phyloP scores from a whole-genome alignment of 257 asterid species.

The Solanum bulbocastanum region DNA sequence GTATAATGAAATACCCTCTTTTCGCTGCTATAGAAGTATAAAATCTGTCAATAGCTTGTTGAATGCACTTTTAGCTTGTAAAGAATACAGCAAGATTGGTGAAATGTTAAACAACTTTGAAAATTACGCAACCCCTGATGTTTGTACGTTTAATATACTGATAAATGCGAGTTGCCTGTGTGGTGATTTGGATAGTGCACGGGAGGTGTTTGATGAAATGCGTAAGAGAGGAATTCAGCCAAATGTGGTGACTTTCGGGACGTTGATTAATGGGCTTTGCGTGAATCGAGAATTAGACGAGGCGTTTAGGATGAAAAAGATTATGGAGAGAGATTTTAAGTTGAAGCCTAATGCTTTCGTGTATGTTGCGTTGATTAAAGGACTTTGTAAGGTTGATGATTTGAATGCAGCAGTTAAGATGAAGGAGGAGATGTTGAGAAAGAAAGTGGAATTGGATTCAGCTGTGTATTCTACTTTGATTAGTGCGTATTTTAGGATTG shows the following conservation, averaged over 20 bases:
- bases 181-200: constrained; percentile 32
- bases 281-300: constrained; percentile 16
- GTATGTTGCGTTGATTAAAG: constrained; percentile 54
- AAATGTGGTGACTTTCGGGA: constrained; percentile 60
- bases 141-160: constrained; percentile 55
- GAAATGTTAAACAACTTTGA: constrained; percentile 26
- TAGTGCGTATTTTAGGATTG: constrained; percentile 44
- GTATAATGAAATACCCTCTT: constrained; percentile 50
- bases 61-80: constrained; percentile 35
- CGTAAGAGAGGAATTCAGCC: constrained; percentile 38
- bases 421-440: constrained; percentile 58
- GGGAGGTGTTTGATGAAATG: constrained; percentile 60
- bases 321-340: constrained; percentile 45
- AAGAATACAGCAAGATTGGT: constrained; percentile 37
- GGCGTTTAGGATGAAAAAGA: constrained; percentile 44
- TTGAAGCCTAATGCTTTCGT: constrained; percentile 40
- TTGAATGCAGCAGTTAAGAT: constrained; percentile 34
- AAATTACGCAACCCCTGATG: constrained; percentile 37
- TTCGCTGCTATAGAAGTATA: constrained; percentile 48
- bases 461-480: constrained; percentile 64
- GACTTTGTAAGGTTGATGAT: constrained; percentile 33
- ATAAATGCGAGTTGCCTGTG: constrained; percentile 30
- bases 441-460: constrained; percentile 40
- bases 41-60: constrained; percentile 57
- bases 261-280: constrained; percentile 55